Base-by-base conservation (phyloP, 2,329 filamentous ascomycete genomes). In the Colletotrichum tabaci region DNA sequence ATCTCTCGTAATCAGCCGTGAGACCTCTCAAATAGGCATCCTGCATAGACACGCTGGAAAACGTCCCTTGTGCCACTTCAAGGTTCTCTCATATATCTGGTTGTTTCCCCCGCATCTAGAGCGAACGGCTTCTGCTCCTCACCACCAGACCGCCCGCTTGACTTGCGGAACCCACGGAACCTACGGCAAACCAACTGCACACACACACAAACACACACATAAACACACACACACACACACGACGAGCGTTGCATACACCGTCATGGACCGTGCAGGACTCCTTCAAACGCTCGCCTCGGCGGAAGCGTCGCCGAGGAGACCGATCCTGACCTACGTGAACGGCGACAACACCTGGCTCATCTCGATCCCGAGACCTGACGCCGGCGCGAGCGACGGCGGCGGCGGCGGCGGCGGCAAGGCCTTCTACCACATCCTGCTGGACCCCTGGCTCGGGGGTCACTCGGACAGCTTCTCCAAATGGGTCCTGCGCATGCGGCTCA, bases 291-390 rank as follows among this genome's bases (percentile, higher is more conserved):
- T 63, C 9, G 38, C 21, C 38, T 50, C 63, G 30, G 40, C 53
- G 16, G 49, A 40, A 13, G n/a, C 30, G 12, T 30, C 44, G 3
- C 21, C 71, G 76, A 42, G 6, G 35, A 49, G 62, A 42, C 79
- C 80, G 0, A 72, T 80, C 8, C 57, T 80, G 18, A 81, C 80
- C 0, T 77, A 75, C 9, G 71, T 81, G 8, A 82, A 82, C 61
- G 80, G 79, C 6, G 80, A 82, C 56, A 78, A 78, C 18, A 78
- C 79, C 42, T 82, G 80, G 80, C 71, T 82, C 2, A 67, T 81
- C 42, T 81, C 79, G 8, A 77, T 82, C 49, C 79, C 79, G 2
- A 76, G 76, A 7, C 79, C 30, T 10, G 7, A 79, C 3, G 52
- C 61, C 12, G 78, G 79, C 16, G 26, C 26, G 26, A 26, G 26